These are phyloP conservation scores for Madurella fahalii DNA, from an alignment of 2,329 filamentous ascomycete species.

Conservation along the genomic window DNA sequence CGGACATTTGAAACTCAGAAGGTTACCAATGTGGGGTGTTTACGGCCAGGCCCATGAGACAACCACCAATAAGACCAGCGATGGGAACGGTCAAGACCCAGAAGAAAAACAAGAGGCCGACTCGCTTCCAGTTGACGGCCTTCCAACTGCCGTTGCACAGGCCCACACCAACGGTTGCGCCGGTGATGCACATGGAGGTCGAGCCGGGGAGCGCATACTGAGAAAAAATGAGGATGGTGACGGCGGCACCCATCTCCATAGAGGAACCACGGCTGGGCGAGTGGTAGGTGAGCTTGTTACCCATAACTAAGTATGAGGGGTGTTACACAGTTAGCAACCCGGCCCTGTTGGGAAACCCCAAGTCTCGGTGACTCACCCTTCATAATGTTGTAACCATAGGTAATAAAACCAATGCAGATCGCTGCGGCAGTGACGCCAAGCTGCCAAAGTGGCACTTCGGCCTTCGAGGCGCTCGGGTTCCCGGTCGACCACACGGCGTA, in stretches of 20 bases:
- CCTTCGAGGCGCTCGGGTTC: conserved; percentile 56
- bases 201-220: conserved; percentile 73
- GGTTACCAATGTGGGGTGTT: conserved; percentile 53
- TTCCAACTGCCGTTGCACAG: conserved; percentile 69
- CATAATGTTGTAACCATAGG: conserved; percentile 83
- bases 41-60: conserved; percentile 47
- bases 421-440: conserved; percentile 62
- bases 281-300: conserved; percentile 75
- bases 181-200: conserved; percentile 76
- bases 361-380: conserved; percentile 52
- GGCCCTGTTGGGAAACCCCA: too few species aligned
- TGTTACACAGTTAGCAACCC: too few species aligned
- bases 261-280: conserved; percentile 54
- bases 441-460: conserved; percentile 69
- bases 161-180: conserved; percentile 72
- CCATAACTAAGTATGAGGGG: too few species aligned
- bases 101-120: conserved; percentile 61
- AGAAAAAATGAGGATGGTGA: conserved; percentile 72
- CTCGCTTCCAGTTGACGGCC: conserved; percentile 73
- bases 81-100: conserved; percentile 66
- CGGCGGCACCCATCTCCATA: conserved; percentile 76
- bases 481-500: conserved; percentile 65
- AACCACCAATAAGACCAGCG: conserved; percentile 52
- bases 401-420: conserved; percentile 65
- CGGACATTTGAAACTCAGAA: neutral